phyloP scores from a whole-genome alignment of 164 flowering plant genomes.

The Annona squamosa region DNA sequence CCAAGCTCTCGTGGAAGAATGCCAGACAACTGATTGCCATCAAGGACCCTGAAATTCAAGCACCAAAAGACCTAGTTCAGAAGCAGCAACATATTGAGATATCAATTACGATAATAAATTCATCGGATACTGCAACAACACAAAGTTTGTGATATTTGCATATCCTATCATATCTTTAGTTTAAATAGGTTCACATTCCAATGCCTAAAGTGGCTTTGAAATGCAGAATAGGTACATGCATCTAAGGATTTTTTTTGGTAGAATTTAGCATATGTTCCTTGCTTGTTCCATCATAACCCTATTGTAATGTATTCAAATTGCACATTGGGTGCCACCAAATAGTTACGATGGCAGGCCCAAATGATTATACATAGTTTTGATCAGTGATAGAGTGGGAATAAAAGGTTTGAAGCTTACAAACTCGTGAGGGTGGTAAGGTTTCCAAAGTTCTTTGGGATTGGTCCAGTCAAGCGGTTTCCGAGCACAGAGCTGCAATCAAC shows the following conservation, averaged over 20 bases:
- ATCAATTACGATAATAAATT: no score
- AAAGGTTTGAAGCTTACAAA: constrained; percentile 23
- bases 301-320: no score
- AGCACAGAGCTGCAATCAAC: constrained; percentile 42
- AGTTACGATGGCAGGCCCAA: background rate
- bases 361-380: background rate
- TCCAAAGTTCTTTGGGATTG: constrained; percentile 18
- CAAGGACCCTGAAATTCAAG: constrained; percentile 23
- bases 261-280: no score
- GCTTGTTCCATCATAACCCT: no score
- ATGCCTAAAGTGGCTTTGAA: no score
- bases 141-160: no score
- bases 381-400: background rate
- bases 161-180: no score
- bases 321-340: background rate
- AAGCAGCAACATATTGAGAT: no score
- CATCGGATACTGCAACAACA: no score
- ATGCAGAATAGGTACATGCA: no score
- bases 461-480: constrained; percentile 27
- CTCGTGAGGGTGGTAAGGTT: constrained; percentile 37
- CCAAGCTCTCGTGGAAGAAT: constrained; percentile 34
- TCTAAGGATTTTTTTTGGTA: no score
- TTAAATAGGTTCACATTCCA: no score
- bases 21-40: constrained; percentile 26
- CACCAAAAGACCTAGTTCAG: background rate